phyloP scores from a whole-genome alignment of 2,329 filamentous ascomycete species.

The Fusarium transvaalense region DNA sequence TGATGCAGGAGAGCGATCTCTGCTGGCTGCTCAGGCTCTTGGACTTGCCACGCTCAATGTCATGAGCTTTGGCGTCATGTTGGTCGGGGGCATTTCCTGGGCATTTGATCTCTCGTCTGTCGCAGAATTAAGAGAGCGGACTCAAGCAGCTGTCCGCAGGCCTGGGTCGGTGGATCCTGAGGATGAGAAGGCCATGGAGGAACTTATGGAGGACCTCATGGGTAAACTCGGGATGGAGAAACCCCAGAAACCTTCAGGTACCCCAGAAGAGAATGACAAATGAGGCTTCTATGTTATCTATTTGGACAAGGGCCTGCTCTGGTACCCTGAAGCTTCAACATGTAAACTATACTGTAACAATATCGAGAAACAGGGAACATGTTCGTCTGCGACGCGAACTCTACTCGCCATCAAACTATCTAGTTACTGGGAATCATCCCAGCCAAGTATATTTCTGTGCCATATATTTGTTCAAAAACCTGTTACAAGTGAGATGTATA shows the following conservation, averaged over 20 bases:
- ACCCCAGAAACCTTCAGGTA: constrained; percentile 29
- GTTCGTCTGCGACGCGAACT: not conserved
- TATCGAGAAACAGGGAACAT: constrained; percentile 1
- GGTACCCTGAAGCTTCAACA: not conserved
- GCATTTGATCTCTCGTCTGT: constrained; percentile 80
- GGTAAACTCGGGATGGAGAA: constrained; percentile 60
- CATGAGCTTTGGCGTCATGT: constrained; percentile 78
- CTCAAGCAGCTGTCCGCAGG: constrained; percentile 59
- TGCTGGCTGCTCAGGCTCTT: constrained; percentile 86
- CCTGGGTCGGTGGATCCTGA: constrained; percentile 54
- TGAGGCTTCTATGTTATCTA: not conserved
- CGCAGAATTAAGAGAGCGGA: constrained; percentile 70
- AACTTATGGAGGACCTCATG: constrained; percentile 71
- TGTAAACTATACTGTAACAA: constrained; percentile 39
- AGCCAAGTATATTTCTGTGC: not conserved
- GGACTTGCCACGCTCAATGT: constrained; percentile 91
- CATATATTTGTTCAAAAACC: not conserved
- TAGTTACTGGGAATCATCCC: too few species aligned
- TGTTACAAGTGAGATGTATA: not conserved
- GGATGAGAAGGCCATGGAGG: constrained; percentile 71
- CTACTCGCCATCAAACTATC: not conserved
- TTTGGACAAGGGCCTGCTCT: not conserved
- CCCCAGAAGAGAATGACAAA: constrained; percentile 27
- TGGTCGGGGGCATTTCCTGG: constrained; percentile 79
- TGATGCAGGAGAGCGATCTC: constrained; percentile 51